phyloP scores from a whole-genome alignment of 2,329 filamentous ascomycete species.

The Nothophaeocryptopus gaeumannii region DNA sequence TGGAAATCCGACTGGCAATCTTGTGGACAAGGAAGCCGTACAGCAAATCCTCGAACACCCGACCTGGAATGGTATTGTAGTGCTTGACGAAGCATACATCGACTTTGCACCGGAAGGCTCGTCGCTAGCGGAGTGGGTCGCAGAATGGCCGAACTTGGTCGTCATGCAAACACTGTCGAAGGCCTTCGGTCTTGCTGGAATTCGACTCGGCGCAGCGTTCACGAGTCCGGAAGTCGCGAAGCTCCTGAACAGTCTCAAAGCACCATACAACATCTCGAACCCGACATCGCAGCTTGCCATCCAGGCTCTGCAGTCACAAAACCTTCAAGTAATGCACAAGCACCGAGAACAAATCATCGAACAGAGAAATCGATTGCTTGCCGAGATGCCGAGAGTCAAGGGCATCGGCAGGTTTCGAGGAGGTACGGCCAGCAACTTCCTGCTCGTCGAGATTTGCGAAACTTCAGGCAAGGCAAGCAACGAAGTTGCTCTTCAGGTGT shows the following conservation, averaged over 20 bases:
- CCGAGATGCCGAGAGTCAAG: slow-evolving; percentile 68
- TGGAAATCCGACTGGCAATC: slow-evolving; percentile 84
- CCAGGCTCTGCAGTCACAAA: slow-evolving; percentile 65
- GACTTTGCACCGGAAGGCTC: slow-evolving; percentile 80
- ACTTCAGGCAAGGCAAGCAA: slow-evolving; percentile 73
- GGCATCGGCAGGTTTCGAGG: slow-evolving; percentile 81
- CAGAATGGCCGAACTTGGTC: slow-evolving; percentile 90
- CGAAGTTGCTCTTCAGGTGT: slow-evolving; percentile 70
- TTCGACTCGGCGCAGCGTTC: slow-evolving; percentile 85
- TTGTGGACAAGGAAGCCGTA: slow-evolving; percentile 74
- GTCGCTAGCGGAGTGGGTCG: slow-evolving; percentile 86
- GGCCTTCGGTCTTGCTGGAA: slow-evolving; percentile 91
- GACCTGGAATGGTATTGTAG: slow-evolving; percentile 90
- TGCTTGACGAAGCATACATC: slow-evolving; percentile 94
- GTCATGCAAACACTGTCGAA: slow-evolving; percentile 99
- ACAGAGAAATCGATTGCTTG: slow-evolving; percentile 74
- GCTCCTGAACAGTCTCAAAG: slow-evolving; percentile 88
- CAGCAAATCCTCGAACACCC: slow-evolving; percentile 73
- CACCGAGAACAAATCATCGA: slow-evolving; percentile 68
- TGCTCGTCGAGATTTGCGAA: slow-evolving; percentile 85
- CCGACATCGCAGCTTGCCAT: slow-evolving; percentile 79
- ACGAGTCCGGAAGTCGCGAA: slow-evolving; percentile 69
- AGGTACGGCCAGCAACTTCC: slow-evolving; percentile 79
- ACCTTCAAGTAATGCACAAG: slow-evolving; percentile 68
- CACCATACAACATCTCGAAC: slow-evolving; percentile 91